These are phyloP conservation scores for Tuber brumale DNA, from an alignment of 495 filamentous ascomycete genomes.

Conservation along the genomic window DNA sequence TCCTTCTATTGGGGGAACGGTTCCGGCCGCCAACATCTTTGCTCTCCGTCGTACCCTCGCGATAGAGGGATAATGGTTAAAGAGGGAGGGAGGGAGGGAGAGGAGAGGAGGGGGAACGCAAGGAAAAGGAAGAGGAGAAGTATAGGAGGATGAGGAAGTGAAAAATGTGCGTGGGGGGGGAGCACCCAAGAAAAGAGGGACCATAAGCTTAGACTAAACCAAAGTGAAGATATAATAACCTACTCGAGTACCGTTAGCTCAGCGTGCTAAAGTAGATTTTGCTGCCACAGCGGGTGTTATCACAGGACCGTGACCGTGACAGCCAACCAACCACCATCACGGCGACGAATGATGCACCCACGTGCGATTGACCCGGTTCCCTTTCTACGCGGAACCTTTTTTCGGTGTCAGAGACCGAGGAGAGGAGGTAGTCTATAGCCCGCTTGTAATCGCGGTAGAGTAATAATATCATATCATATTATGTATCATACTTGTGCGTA, in stretches of 20 bases:
- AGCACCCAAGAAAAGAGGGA: background rate
- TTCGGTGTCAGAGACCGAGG: background rate
- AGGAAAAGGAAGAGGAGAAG: background rate
- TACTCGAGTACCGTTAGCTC: background rate
- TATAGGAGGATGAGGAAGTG: background rate
- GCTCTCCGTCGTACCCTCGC: background rate
- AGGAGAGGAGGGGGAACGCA: background rate
- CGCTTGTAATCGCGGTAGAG: background rate
- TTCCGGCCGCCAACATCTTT: background rate
- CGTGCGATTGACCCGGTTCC: background rate
- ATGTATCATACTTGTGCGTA: background rate
- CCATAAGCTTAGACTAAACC: background rate
- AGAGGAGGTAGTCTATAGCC: background rate
- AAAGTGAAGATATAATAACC: background rate
- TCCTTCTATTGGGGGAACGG: background rate
- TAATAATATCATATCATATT: background rate
- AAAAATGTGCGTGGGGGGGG: background rate
- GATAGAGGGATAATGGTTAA: background rate
- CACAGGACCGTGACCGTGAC: background rate
- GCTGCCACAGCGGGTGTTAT: background rate
- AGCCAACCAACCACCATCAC: background rate
- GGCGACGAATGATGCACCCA: background rate
- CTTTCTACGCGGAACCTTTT: background rate
- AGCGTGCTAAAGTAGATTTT: background rate
- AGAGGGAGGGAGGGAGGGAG: background rate